Evolutionary conservation across 2,329 filamentous ascomycete species (phyloP).

Genomic region (Pseudogymnoascus sp.): DNA sequence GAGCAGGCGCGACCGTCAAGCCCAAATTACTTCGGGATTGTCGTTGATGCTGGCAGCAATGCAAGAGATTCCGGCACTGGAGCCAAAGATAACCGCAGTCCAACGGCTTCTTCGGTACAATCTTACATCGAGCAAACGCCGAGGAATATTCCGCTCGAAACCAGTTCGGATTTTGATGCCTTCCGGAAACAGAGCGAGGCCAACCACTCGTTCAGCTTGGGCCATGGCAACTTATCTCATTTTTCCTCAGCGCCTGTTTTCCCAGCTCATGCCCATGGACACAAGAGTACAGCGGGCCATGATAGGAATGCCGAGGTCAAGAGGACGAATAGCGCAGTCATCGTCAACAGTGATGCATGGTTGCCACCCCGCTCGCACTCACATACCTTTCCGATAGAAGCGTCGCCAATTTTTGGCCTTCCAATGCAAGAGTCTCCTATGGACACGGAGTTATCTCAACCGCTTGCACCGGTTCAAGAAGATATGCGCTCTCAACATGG

Average conservation of each 20-base stretch:
- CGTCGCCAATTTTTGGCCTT: slow-evolving; percentile 32
- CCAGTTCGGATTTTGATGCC: slow-evolving; percentile 74
- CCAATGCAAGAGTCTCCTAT: slow-evolving; percentile 42
- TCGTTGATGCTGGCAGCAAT: slow-evolving; percentile 54
- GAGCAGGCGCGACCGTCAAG: slow-evolving; percentile 46
- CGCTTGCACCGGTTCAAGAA: slow-evolving; percentile 17
- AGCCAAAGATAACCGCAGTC: slow-evolving; percentile 66
- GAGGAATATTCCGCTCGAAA: slow-evolving; percentile 61
- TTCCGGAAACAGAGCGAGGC: slow-evolving; percentile 68
- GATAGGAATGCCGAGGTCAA: background rate
- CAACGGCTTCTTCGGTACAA: slow-evolving; percentile 61
- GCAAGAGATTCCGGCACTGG: slow-evolving; percentile 56
- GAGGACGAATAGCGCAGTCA: background rate
- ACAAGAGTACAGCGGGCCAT: background rate
- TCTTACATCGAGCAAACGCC: slow-evolving; percentile 63
- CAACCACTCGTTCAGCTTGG: slow-evolving; percentile 46
- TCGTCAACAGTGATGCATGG: background rate
- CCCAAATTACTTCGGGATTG: slow-evolving; percentile 81
- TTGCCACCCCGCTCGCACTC: background rate
- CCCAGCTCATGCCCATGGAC: slow-evolving; percentile 11
- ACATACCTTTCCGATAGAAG: slow-evolving; percentile 12
- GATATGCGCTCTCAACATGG: slow-evolving; percentile 31
- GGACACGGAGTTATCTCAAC: slow-evolving; percentile 32
- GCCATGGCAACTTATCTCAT: slow-evolving; percentile 35
- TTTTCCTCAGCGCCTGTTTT: slow-evolving; percentile 33